Evolutionary conservation across 257 asterid genomes (phyloP).

Genomic region (Nicotiana knightiana): DNA sequence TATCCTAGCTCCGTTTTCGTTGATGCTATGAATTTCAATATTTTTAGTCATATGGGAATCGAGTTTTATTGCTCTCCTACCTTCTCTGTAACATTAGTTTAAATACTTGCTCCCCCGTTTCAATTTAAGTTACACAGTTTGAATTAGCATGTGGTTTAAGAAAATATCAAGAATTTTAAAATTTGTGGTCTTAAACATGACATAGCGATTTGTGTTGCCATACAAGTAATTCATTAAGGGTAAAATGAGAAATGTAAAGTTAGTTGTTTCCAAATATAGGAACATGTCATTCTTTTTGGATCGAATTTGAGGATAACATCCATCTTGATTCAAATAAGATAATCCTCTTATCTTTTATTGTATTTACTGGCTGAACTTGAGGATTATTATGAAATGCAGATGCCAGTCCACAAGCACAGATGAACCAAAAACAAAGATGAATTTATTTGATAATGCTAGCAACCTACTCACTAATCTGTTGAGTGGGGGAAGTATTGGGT

Average conservation of each 20-base stretch:
- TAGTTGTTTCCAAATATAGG: too few species aligned
- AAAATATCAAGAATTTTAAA: too few species aligned
- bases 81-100: too few species aligned
- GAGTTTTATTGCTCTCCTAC: background rate
- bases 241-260: too few species aligned
- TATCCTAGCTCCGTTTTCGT: background rate
- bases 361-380: background rate
- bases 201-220: too few species aligned
- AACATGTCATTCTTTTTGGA: too few species aligned
- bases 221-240: too few species aligned
- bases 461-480: constrained; percentile 83
- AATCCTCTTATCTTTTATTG: background rate
- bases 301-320: background rate
- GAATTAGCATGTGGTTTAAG: too few species aligned
- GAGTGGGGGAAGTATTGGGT: constrained; percentile 73
- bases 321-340: background rate
- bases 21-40: background rate
- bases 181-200: too few species aligned
- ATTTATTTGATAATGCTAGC: constrained; percentile 79
- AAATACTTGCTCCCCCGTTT: too few species aligned
- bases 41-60: background rate
- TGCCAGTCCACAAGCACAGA: constrained; percentile 60
- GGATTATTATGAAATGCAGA: constrained; percentile 38
- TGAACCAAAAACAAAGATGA: constrained; percentile 56
- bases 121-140: too few species aligned